These are phyloP conservation scores for Dalbergia oliveri DNA, from an alignment of 306 rosid species.

Conservation along the genomic window DNA sequence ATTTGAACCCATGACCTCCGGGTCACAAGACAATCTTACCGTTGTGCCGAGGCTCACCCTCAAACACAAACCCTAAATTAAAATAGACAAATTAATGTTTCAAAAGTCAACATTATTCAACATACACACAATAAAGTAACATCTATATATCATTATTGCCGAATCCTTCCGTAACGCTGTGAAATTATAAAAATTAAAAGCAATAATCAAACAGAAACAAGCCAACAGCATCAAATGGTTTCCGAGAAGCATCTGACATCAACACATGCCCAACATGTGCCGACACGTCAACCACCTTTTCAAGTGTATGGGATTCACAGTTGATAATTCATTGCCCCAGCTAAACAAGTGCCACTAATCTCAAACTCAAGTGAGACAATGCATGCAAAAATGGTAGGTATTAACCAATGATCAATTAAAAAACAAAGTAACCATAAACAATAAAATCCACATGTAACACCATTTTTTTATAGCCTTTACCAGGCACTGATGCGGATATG, in stretches of 20 bases:
- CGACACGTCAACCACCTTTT: neutral
- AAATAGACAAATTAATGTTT: neutral
- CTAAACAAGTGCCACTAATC: neutral
- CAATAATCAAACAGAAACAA: neutral
- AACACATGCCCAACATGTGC: neutral
- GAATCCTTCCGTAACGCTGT: neutral
- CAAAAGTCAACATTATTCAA: conserved; percentile 1
- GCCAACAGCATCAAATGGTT: neutral
- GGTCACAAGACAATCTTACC: too few species aligned
- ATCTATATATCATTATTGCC: neutral
- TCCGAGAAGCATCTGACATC: neutral
- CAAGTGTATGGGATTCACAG: neutral
- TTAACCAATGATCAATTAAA: conserved; percentile 15
- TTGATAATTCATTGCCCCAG: conserved; percentile 15
- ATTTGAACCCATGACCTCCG: too few species aligned
- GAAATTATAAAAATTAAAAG: neutral
- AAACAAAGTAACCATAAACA: conserved; percentile 14
- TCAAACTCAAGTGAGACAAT: neutral
- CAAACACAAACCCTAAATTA: neutral
- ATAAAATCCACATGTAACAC: conserved; percentile 13
- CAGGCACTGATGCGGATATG: conserved; percentile 13
- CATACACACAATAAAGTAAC: neutral
- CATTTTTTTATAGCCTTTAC: conserved; percentile 10
- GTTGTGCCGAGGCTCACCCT: too few species aligned
- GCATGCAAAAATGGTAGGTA: neutral